Conservation (phyloP, 495 filamentous ascomycete species). For the Penicillium robsamsonii region DNA sequence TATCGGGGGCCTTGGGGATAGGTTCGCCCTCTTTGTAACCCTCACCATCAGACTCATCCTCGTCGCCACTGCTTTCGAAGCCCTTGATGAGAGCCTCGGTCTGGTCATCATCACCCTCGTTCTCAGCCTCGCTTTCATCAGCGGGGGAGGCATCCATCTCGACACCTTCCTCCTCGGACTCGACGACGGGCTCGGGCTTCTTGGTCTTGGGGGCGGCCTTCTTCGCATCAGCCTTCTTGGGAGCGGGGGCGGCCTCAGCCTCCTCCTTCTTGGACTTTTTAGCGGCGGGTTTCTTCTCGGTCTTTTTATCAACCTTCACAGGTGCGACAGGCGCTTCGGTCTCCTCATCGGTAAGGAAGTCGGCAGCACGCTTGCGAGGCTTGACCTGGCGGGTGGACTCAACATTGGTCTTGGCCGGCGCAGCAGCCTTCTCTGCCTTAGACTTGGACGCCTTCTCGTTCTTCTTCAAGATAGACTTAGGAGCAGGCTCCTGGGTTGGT, state of each 20-base stretch:
- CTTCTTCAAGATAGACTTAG: constrained; percentile 44
- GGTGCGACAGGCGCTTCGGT: constrained; percentile 28
- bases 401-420: constrained; percentile 36
- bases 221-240: constrained; percentile 36
- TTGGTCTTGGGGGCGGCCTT: constrained; percentile 25
- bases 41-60: constrained; percentile 52
- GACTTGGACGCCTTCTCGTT: constrained; percentile 26
- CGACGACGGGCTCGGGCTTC: constrained; percentile 25
- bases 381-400: constrained; percentile 37
- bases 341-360: constrained; percentile 49
- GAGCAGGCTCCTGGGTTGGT: constrained; percentile 25
- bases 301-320: constrained; percentile 23
- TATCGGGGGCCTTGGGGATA: constrained; percentile 58
- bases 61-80: constrained; percentile 78
- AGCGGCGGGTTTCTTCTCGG: constrained; percentile 27
- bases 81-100: constrained; percentile 68
- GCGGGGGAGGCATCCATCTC: constrained; percentile 26
- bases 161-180: constrained; percentile 22
- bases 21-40: constrained; percentile 56
- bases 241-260: constrained; percentile 22
- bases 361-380: constrained; percentile 56
- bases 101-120: constrained; percentile 59
- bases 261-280: constrained; percentile 47
- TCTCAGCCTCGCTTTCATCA: constrained; percentile 29
- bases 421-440: constrained; percentile 24